Evolutionary conservation across 306 rosid species (phyloP), one percentile per base, ranked within the genome.

Genomic region (Carpinus fangiana): DNA sequence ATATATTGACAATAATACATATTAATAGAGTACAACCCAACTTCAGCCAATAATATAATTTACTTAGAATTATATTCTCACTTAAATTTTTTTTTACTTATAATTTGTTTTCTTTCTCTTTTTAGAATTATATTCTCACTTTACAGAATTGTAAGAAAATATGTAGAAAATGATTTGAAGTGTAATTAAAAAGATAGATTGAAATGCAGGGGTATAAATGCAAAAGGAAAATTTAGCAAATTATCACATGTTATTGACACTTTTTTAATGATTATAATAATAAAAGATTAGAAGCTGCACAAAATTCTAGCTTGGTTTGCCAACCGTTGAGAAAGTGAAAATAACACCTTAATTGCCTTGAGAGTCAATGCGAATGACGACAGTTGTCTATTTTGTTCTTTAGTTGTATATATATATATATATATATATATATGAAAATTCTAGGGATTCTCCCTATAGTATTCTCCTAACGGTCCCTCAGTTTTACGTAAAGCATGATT

Each of bases 251-350:
- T 18, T 1, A 47, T 31, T 28, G 67, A 13, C 23, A 11, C 55
- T 41, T 59, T 53, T 57, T 59, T 31, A 31, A 31, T 31, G 74
- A 38, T 36, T 8, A 34, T 65, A n/a, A 36, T 26, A 64, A 4
- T 48, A 56, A 34, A 12, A 46, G 31, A 26, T 28, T 45, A 34
- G n/a, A 74, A 61, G 70, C 65, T 28, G 59, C 75, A 68, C 43
- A 79, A 79, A 26, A 69, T 81, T 86, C 81, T 70, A 34, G 54
- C 80, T 83, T 84, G 47, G 81, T 86, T 85, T 75, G 87, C 82
- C 89, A 87, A 85, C 84, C 85, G 56, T 81, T 79, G 78, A 77
- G 84, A 82, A 81, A 67, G 60, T 28, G 72, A 13, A 78, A 78
- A 80, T 53, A 53, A 76, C 77, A 53, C 9, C 18, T 2, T 23